Percentiles rank a stretch among this genome's conserved stretches.
Evolutionary conservation across 805 yeast genomes (phyloP).

Genomic region (Saccharomycopsis javanensis): DNA sequence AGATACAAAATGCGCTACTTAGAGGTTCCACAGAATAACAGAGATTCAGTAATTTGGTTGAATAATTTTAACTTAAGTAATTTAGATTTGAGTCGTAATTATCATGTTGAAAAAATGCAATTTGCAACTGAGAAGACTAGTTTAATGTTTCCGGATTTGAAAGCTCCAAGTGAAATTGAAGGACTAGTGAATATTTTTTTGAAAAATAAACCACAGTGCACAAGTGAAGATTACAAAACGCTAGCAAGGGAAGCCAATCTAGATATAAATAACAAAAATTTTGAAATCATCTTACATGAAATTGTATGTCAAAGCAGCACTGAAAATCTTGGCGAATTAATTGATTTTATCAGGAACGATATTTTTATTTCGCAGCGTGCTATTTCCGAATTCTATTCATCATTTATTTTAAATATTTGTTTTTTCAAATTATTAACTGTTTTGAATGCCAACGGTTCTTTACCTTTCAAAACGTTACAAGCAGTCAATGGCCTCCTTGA

Average conservation of each 20-base stretch:
- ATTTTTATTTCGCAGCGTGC: not conserved
- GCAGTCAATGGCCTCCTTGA: not conserved
- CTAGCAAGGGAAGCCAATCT: not conserved
- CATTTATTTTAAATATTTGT: not conserved
- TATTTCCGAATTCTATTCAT: not conserved
- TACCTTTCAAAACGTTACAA: not conserved
- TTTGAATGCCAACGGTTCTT: not conserved
- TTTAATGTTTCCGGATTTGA: not conserved
- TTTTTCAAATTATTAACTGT: not conserved
- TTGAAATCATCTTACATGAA: not conserved
- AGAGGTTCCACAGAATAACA: constrained; percentile 1
- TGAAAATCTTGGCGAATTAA: not conserved
- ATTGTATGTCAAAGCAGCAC: not conserved
- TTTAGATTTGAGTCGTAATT: not conserved
- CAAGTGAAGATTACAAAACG: not conserved
- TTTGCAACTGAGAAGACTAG: not conserved
- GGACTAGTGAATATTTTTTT: not conserved
- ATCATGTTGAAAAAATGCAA: not conserved
- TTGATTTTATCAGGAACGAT: not conserved
- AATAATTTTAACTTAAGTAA: not conserved
- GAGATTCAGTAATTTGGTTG: not conserved
- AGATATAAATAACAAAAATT: not conserved
- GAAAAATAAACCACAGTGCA: not conserved
- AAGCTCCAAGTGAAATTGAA: not conserved
- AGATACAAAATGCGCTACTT: constrained; percentile 3